Evolutionary conservation across 164 flowering plant genomes (phyloP), one percentile per base, ranked within the genome.

Genomic region (Umbellularia californica): DNA sequence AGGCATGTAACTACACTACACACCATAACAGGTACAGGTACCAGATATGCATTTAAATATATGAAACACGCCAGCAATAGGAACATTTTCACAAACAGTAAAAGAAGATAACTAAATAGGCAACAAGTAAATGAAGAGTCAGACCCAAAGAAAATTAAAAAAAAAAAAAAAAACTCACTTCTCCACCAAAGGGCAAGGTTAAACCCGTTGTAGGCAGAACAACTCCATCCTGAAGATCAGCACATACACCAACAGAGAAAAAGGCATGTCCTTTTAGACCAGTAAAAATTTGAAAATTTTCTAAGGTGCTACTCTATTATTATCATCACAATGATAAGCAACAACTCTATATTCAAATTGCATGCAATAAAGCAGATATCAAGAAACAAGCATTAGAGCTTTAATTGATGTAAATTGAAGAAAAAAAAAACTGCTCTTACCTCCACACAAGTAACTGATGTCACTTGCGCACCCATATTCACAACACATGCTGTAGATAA

Each of bases 401-500:
- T 15, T 55, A 55, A 55, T 55, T 15, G n/a, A 15, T 55, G 20
- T 55, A 55, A 55, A 55, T 35, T 35, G 33, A 30, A 4, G 5
- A 4, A 30, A 30, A 30, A 2, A 30, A 24, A 64, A 64, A 25
- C 6, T 30, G 69, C 22, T 58, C 58, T 79, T 83, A 91, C 99
- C 98, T 96, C 99, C 68, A 96, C 70, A 77, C 99, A 96, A 70
- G 90, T 85, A 75, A 96, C 87, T 69, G 99, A 90, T 65, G 94
- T 89, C 83, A 89, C 90, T 78, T 96, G 98, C 74, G 98, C 95
- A 75, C 99, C 99, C 66, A 95, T 81, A 74, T 88, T 96, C 68
- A 94, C 98, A 77, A 94, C 85, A 82, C 99, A 96, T 78, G 98
- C 98, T 25, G 99, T 94, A 66, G 97, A 91, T 76, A 96, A 81